Evolutionary conservation across 208 protist species (phyloP), one percentile per base, ranked within the genome.

Genomic region (Jaenimonas drosophilae): DNA sequence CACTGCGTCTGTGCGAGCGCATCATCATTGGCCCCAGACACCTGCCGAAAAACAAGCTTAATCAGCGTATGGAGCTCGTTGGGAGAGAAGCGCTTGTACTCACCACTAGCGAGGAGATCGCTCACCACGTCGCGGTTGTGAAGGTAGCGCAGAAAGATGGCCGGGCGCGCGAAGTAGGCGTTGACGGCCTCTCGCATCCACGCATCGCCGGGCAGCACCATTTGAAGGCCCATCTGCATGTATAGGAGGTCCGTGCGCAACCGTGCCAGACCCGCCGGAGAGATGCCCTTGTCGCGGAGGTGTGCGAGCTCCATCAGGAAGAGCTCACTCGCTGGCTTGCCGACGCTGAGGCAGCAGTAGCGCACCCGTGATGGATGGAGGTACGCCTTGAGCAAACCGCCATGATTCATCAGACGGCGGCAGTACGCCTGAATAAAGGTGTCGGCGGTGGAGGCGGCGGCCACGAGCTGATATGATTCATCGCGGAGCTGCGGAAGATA

Each of bases 401-500:
- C 88, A 33, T 88, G 73, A 44, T 70, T 84, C 44, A 55, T 73
- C 42, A 92, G 54, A 19, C 71, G 74, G 0, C 77, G 72, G 14
- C 67, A 61, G 53, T 89, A 92, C 12, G 78, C 84, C 44, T 89
- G 76, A 0, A 92, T 75, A 60, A 92, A 92, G 42, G 55, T 89
- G 54, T 92, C 84, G 0, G 79, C 76, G 16, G 79, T 61, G 27
- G 46, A 56, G 7, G 78, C 69, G 17, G 67, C 56, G 0, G 73
- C 79, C 7, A 85, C 69, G 27, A 79, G 50, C 37, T 82, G 76
- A 54, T 89, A 92, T 4, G 76, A 89, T 44, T 88, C 76, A 44
- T 88, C 84, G 21, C 84, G 72, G 32, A 92, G 70, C 66, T 92
- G 84, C 20, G 84, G 84, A n/a, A 92, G 56, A 43, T 73, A 92